These are phyloP conservation scores for Globisporangium middletonii DNA, from an alignment of 352 stramenopile species.

Conservation along the genomic window DNA sequence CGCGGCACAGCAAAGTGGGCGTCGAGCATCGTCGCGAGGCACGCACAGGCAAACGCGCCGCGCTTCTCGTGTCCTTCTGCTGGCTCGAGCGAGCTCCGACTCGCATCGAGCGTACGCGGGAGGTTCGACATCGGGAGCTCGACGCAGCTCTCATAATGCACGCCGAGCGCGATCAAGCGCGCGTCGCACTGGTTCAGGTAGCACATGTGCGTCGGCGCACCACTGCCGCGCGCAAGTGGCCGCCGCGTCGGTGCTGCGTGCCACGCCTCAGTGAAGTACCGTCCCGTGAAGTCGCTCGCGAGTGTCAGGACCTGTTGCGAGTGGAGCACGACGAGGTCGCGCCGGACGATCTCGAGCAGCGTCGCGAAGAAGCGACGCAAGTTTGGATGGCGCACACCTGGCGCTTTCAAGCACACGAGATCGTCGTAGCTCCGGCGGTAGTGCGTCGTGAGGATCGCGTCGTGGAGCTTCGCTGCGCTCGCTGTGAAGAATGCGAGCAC, in stretches of 20 bases:
- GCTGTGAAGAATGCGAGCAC: constrained; percentile 41
- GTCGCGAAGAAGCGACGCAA: constrained; percentile 29
- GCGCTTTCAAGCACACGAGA: constrained; percentile 24
- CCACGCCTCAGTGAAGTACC: constrained; percentile 50
- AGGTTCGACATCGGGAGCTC: constrained; percentile 70
- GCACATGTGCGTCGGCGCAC: constrained; percentile 38
- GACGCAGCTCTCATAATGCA: constrained; percentile 47
- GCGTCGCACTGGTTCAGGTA: constrained; percentile 40
- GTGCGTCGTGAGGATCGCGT: constrained; percentile 27
- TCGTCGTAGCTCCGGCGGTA: constrained; percentile 43
- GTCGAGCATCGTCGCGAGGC: constrained; percentile 65
- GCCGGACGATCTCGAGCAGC: constrained; percentile 37
- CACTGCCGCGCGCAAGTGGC: constrained; percentile 11
- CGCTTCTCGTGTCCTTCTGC: constrained; percentile 46
- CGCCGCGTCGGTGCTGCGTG: constrained; percentile 28
- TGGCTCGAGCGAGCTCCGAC: constrained; percentile 32
- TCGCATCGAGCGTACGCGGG: constrained; percentile 53
- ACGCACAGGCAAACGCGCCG: constrained; percentile 42
- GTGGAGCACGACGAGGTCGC: constrained; percentile 44
- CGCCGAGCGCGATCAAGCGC: constrained; percentile 22
- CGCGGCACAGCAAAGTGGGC: constrained; percentile 11
- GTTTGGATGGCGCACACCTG: constrained; percentile 24
- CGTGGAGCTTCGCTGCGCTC: constrained; percentile 24
- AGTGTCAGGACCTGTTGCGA: constrained; percentile 66
- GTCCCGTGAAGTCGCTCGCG: constrained; percentile 54